Evolutionary conservation across 2,329 filamentous ascomycete species (phyloP).

Genomic region (Chrysoporthe deuterocubensis): DNA sequence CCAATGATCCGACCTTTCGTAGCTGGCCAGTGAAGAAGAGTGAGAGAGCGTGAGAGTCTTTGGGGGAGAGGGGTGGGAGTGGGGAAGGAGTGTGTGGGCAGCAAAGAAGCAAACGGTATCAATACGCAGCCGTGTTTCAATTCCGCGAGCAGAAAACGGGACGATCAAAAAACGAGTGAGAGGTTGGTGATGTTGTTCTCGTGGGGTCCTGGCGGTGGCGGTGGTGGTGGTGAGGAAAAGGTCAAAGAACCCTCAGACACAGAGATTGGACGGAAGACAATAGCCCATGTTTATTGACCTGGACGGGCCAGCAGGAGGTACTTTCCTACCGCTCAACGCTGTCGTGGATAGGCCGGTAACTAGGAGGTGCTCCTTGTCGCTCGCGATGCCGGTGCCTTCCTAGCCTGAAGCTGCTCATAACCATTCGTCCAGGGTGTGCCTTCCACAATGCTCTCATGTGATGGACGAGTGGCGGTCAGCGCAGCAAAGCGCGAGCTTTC

Average conservation of each 20-base stretch:
- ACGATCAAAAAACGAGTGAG: constrained; percentile 29
- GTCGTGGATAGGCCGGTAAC: neutral
- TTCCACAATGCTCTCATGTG: neutral
- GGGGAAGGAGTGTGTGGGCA: neutral
- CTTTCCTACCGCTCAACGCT: neutral
- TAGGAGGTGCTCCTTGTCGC: neutral
- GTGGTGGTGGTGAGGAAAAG: neutral
- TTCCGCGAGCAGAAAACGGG: constrained; percentile 6
- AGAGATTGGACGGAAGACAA: neutral
- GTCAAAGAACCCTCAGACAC: neutral
- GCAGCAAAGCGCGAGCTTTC: neutral
- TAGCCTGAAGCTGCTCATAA: neutral
- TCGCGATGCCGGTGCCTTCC: neutral
- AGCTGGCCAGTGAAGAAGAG: neutral
- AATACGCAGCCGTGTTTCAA: constrained; percentile 23
- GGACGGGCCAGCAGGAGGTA: neutral
- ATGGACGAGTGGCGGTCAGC: too few relatives aligned
- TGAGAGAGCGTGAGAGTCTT: neutral
- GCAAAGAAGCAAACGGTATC: constrained; percentile 25
- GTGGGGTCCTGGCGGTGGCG: constrained; percentile 2
- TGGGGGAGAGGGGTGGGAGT: neutral
- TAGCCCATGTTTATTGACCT: constrained; percentile 4
- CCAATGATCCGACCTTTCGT: neutral
- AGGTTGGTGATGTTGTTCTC: constrained; percentile 25
- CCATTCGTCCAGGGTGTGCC: neutral